phyloP scores from a whole-genome alignment of 495 filamentous ascomycete genomes.

The Neurospora sp. region DNA sequence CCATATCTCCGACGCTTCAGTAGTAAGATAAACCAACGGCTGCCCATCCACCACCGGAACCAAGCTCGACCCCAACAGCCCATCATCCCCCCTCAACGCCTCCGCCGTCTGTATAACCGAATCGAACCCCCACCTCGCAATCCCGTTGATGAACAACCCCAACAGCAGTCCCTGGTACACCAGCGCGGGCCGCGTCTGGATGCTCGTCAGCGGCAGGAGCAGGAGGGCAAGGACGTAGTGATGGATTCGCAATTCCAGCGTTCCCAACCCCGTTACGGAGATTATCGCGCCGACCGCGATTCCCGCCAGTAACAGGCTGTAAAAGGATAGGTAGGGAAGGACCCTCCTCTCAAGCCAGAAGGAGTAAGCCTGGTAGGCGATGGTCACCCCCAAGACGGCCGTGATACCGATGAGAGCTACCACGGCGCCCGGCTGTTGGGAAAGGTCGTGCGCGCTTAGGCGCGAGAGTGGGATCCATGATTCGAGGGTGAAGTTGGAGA shows the following conservation, averaged over 20 bases:
- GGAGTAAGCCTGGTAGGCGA: constrained; percentile 56
- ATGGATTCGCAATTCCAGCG: constrained; percentile 80
- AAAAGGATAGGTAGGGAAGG: constrained; percentile 59
- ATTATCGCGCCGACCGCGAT: constrained; percentile 57
- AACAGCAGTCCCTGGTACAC: constrained; percentile 82
- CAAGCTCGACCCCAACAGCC: constrained; percentile 47
- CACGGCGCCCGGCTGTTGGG: constrained; percentile 68
- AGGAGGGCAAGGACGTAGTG: constrained; percentile 85
- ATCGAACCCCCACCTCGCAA: constrained; percentile 90
- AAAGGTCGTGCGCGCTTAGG: constrained; percentile 63
- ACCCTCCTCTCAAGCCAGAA: constrained; percentile 64
- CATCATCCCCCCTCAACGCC: constrained; percentile 52
- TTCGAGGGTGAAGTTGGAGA: constrained; percentile 78
- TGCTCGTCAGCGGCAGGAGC: constrained; percentile 71
- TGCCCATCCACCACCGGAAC: constrained; percentile 50
- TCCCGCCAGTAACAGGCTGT: constrained; percentile 45
- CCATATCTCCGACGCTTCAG: constrained; percentile 2
- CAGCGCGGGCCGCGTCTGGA: constrained; percentile 70
- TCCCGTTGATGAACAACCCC: constrained; percentile 85
- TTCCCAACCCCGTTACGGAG: constrained; percentile 29
- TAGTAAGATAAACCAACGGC: constrained; percentile 27
- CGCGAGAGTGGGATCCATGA: constrained; percentile 65
- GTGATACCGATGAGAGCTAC: constrained; percentile 38
- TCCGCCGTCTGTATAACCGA: constrained; percentile 72
- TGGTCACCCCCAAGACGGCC: constrained; percentile 22